phyloP scores from a whole-genome alignment of 306 rosid species.

The Neltuma alba region DNA sequence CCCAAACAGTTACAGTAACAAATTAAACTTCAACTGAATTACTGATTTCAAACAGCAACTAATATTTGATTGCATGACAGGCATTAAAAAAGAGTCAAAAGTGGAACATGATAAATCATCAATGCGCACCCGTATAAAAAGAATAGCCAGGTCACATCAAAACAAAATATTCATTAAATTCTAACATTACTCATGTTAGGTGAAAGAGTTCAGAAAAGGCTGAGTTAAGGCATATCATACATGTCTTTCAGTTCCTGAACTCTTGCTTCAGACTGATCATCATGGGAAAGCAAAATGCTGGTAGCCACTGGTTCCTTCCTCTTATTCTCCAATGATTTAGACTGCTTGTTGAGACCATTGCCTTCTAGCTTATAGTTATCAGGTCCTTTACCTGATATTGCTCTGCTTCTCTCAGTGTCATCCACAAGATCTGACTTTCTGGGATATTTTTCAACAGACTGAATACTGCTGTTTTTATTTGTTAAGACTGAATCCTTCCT shows the following conservation, averaged over 20 bases:
- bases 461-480: conserved; percentile 45
- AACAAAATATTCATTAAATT: conserved; percentile 12
- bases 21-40: conserved; percentile 14
- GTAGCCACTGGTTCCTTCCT: conserved; percentile 52
- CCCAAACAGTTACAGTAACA: conserved; percentile 14
- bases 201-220: neutral
- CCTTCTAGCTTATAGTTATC: conserved; percentile 47
- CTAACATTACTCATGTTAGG: conserved; percentile 15
- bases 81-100: neutral
- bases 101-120: conserved; percentile 1
- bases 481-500: conserved; percentile 39
- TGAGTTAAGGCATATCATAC: conserved; percentile 53
- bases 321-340: conserved; percentile 52
- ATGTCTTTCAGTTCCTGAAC: conserved; percentile 68
- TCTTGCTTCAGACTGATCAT: conserved; percentile 62
- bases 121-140: conserved; percentile 24
- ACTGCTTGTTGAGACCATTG: conserved; percentile 38
- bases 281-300: conserved; percentile 65
- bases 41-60: conserved; percentile 7
- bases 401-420: conserved; percentile 44
- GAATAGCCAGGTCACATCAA: conserved; percentile 20
- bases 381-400: conserved; percentile 38
- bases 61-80: conserved; percentile 8
- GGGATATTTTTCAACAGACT: conserved; percentile 33
- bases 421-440: conserved; percentile 47